These are phyloP conservation scores for Eutrema heterophyllum DNA, from an alignment of 345 rosid species.

Conservation along the genomic window DNA sequence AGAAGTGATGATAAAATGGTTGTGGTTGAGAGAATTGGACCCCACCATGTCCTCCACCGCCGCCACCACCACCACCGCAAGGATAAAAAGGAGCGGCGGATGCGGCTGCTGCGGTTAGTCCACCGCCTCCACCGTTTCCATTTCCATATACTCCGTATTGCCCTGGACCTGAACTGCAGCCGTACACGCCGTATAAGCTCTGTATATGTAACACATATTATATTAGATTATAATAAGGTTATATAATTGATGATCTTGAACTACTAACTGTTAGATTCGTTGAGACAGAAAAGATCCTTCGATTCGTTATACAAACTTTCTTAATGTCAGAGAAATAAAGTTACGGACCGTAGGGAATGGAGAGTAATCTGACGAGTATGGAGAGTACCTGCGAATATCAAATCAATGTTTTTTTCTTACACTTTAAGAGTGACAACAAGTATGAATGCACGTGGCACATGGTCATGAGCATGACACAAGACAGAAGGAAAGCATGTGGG, in stretches of 20 bases:
- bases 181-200: constrained; percentile 29
- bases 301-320: neutral
- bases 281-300: neutral
- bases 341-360: constrained; percentile 81
- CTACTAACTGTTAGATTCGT: neutral
- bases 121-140: constrained; percentile 14
- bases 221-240: neutral
- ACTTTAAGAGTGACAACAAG: constrained; percentile 20
- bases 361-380: constrained; percentile 73
- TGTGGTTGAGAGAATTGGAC: constrained; percentile 22
- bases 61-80: constrained; percentile 18
- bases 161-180: constrained; percentile 9
- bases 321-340: constrained; percentile 1
- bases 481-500: constrained; percentile 27
- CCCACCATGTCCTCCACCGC: constrained; percentile 6
- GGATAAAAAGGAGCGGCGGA: constrained; percentile 33
- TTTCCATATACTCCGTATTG: constrained; percentile 27
- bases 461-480: constrained; percentile 26
- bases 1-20: constrained; percentile 21
- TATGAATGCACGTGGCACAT: constrained; percentile 31
- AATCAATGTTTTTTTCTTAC: neutral
- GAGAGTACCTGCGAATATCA: constrained; percentile 61
- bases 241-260: neutral
- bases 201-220: neutral
- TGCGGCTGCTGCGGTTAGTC: constrained; percentile 33